A percentile compares a stretch with the other conserved stretches of the same genome.
Evolutionary conservation across 495 filamentous ascomycete species (phyloP).

Genomic region (Hyaloscypha finlandica): DNA sequence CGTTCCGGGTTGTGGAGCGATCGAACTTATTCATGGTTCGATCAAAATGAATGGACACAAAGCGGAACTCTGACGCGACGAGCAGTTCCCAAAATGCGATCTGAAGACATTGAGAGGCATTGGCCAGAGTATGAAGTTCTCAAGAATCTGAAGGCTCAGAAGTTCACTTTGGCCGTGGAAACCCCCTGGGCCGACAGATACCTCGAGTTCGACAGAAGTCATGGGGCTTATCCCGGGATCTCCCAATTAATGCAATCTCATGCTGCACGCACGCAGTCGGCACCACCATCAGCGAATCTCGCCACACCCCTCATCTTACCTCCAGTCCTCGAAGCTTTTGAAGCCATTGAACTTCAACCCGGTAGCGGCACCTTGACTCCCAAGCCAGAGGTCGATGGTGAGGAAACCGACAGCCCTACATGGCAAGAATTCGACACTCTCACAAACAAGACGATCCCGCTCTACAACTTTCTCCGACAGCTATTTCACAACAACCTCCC

Average conservation of each 20-base stretch:
- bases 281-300: constrained; percentile 1
- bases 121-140: constrained; percentile 15
- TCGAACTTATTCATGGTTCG: constrained; percentile 12
- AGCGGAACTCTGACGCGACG: constrained; percentile 3
- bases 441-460: constrained; percentile 8
- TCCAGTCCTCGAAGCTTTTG: constrained; percentile 3
- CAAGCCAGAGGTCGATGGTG: background rate
- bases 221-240: constrained; percentile 11
- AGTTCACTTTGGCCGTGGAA: constrained; percentile 4
- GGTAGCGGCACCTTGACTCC: constrained; percentile 2
- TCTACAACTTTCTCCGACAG: constrained; percentile 10
- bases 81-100: constrained; percentile 11
- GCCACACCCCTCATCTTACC: constrained; percentile 2
- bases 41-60: constrained; percentile 8
- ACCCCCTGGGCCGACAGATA: background rate
- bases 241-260: constrained; percentile 5
- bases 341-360: constrained; percentile 4
- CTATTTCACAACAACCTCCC: constrained; percentile 4
- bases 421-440: constrained; percentile 12
- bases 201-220: constrained; percentile 9
- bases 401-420: constrained; percentile 5
- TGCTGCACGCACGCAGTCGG: constrained; percentile 5
- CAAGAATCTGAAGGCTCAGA: constrained; percentile 11
- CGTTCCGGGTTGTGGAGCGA: constrained; percentile 2
- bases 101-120: constrained; percentile 8